Conservation (phyloP, 306 rosid genomes). For the Lithocarpus polystachyus region DNA sequence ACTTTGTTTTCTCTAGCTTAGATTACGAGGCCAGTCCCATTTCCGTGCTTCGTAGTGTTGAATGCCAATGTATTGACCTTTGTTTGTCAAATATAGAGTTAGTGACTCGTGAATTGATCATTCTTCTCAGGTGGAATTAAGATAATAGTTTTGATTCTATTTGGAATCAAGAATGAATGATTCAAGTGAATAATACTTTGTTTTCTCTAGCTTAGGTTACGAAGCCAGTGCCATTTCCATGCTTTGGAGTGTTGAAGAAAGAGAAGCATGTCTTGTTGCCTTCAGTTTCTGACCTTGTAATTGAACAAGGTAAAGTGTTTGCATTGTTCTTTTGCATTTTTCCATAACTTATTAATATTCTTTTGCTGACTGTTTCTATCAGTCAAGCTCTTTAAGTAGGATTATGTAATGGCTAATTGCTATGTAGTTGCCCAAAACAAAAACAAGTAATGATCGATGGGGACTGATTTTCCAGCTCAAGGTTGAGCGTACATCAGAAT, state of each 20-base stretch:
- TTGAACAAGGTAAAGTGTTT: slow-evolving; percentile 75
- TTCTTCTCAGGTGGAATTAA: neutral
- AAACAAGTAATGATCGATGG: neutral
- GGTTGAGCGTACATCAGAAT: neutral
- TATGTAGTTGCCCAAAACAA: neutral
- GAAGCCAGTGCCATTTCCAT: slow-evolving; percentile 86
- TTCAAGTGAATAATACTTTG: slow-evolving; percentile 16
- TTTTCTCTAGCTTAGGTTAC: slow-evolving; percentile 56
- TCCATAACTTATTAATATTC: neutral
- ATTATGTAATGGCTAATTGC: neutral
- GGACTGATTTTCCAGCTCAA: neutral
- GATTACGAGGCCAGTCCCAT: slow-evolving; percentile 79
- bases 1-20: slow-evolving; percentile 34
- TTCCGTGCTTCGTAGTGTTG: slow-evolving; percentile 81
- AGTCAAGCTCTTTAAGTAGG: neutral
- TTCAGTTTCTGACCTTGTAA: slow-evolving; percentile 76
- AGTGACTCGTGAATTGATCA: neutral
- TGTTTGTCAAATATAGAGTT: no score
- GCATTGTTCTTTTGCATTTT: slow-evolving; percentile 1
- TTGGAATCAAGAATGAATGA: neutral
- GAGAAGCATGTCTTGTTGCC: slow-evolving; percentile 91
- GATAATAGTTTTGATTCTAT: neutral
- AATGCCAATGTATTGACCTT: neutral
- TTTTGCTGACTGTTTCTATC: neutral
- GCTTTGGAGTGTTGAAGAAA: slow-evolving; percentile 78